These are phyloP conservation scores for Lasiodiplodia gonubiensis DNA, from an alignment of 2,329 filamentous ascomycete genomes.

Conservation along the genomic window DNA sequence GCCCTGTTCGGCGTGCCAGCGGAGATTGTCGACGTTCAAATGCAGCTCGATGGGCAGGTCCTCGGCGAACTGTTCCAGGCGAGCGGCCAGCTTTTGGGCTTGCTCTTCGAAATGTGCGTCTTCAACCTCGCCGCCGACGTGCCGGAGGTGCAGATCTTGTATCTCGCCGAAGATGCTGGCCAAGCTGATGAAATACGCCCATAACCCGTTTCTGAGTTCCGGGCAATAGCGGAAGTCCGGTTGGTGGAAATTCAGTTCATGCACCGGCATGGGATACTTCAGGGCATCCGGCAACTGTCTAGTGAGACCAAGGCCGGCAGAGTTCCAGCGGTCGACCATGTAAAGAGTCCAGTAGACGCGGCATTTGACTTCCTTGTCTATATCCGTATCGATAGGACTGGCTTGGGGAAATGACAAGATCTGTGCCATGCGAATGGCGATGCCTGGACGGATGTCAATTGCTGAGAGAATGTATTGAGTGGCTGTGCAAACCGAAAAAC, in stretches of 20 bases:
- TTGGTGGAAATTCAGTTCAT: conserved; percentile 45
- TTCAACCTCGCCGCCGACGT: conserved; percentile 34
- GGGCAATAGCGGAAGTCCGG: conserved; percentile 33
- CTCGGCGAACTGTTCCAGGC: conserved; percentile 16
- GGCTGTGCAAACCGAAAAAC: conserved; percentile 40
- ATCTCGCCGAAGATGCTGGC: conserved; percentile 50
- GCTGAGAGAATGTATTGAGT: not conserved
- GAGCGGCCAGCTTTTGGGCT: conserved; percentile 7
- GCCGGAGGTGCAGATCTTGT: conserved; percentile 47
- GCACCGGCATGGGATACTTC: conserved; percentile 43
- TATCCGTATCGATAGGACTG: conserved; percentile 29
- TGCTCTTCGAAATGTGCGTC: conserved; percentile 21
- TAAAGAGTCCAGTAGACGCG: conserved; percentile 49
- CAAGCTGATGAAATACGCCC: conserved; percentile 50
- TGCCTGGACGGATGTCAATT: conserved; percentile 12
- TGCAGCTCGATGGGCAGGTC: conserved; percentile 9
- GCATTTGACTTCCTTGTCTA: conserved; percentile 47
- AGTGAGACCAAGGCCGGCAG: conserved; percentile 44
- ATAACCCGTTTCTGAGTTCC: conserved; percentile 41
- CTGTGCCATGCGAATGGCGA: conserved; percentile 30
- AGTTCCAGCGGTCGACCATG: conserved; percentile 52
- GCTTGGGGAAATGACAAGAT: conserved; percentile 22
- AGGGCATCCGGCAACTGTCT: conserved; percentile 36
- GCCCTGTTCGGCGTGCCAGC: conserved; percentile 44
- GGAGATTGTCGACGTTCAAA: conserved; percentile 43